phyloP scores from a whole-genome alignment of 2,329 filamentous ascomycete species.

The Ascochyta rabiei region DNA sequence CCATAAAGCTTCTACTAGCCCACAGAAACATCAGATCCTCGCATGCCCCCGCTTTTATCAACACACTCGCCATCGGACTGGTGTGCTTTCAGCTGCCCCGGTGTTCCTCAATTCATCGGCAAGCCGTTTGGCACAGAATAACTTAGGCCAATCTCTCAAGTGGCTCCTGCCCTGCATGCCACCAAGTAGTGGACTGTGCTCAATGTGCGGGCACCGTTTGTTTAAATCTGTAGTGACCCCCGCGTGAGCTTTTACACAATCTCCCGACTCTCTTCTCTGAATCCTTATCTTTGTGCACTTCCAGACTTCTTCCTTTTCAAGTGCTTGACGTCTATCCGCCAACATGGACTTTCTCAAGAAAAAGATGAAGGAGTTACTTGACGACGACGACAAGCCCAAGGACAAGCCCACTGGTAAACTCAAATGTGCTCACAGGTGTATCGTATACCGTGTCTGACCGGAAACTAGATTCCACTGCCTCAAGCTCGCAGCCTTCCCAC shows the following conservation, averaged over 20 bases:
- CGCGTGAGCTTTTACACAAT: constrained; percentile 5
- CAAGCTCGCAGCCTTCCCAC: constrained; percentile 11
- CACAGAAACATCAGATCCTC: constrained; percentile 30
- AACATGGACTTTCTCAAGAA: constrained; percentile 56
- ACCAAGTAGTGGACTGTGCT: constrained; percentile 11
- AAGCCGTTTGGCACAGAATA: constrained; percentile 6
- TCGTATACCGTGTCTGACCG: neutral
- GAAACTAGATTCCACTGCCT: neutral
- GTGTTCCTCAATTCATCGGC: constrained; percentile 10
- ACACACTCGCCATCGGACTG: constrained; percentile 19
- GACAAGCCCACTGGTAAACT: constrained; percentile 29
- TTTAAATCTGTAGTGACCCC: constrained; percentile 16
- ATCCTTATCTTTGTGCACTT: neutral
- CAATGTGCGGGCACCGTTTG: constrained; percentile 7
- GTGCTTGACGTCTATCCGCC: neutral
- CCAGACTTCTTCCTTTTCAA: neutral
- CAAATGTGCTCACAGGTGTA: neutral
- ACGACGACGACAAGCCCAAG: constrained; percentile 46
- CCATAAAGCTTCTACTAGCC: constrained; percentile 29
- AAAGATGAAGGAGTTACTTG: constrained; percentile 53
- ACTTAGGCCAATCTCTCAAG: constrained; percentile 4
- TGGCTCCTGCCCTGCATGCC: constrained; percentile 10
- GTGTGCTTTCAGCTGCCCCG: constrained; percentile 9
- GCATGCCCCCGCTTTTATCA: constrained; percentile 33
- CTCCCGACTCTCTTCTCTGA: constrained; percentile 1